phyloP scores from a whole-genome alignment of 306 rosid species.

The Vigna unguiculata region DNA sequence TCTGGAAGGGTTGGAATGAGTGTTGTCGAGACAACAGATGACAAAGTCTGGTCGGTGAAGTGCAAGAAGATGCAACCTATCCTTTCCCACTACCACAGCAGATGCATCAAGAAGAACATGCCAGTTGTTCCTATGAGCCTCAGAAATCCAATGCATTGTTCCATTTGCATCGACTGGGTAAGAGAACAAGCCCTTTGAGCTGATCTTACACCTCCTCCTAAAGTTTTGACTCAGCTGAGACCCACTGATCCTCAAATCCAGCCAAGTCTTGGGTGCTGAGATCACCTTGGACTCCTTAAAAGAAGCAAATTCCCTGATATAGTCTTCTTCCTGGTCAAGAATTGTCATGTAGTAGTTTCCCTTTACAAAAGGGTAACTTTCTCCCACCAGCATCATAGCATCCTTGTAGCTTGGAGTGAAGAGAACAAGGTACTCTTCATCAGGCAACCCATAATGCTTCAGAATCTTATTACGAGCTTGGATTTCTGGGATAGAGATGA shows the following conservation, averaged over 20 bases:
- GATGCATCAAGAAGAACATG: conserved; percentile 93
- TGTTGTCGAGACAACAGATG: conserved; percentile 75
- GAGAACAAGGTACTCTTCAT: conserved; percentile 76
- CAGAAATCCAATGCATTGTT: conserved; percentile 90
- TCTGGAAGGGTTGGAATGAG: conserved; percentile 70
- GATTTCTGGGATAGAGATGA: conserved; percentile 81
- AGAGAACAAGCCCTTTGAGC: conserved; percentile 81
- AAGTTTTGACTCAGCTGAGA: conserved; percentile 83
- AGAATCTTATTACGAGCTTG: conserved; percentile 74
- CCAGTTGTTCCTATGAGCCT: conserved; percentile 91
- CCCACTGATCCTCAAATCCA: conserved; percentile 86
- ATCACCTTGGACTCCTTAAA: conserved; percentile 78
- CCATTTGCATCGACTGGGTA: conserved; percentile 79
- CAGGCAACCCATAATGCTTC: conserved; percentile 79
- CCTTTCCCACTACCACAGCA: conserved; percentile 69
- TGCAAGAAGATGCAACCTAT: conserved; percentile 69
- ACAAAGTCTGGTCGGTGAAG: conserved; percentile 88
- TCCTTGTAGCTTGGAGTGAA: conserved; percentile 73
- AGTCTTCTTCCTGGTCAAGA: conserved; percentile 62
- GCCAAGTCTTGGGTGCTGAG: conserved; percentile 72
- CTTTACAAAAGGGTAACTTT: conserved; percentile 77
- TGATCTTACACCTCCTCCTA: conserved; percentile 80
- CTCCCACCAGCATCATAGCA: conserved; percentile 82
- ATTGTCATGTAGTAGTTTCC: conserved; percentile 74
- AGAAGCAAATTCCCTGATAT: conserved; percentile 66